A percentile compares a stretch with the other conserved stretches of the same genome.
These are phyloP conservation scores for Penicillium sp. DNA, from an alignment of 2,329 filamentous ascomycete species.

Conservation along the genomic window DNA sequence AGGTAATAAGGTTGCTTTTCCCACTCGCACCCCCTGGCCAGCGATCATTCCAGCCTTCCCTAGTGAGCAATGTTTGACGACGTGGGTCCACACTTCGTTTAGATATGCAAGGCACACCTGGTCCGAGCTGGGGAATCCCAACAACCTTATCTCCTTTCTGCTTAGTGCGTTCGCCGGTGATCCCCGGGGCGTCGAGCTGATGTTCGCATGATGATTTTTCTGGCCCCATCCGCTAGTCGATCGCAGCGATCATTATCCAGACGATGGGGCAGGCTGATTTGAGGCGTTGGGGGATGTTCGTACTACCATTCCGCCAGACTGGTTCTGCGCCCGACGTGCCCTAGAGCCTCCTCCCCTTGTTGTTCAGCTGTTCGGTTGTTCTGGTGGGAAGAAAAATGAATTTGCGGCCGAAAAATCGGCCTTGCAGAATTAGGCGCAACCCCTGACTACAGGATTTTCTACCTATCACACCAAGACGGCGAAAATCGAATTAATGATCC, in stretches of 20 bases:
- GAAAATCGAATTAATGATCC: slow-evolving; percentile 6
- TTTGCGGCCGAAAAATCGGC: neutral
- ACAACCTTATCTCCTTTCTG: slow-evolving; percentile 26
- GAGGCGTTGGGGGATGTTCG: neutral
- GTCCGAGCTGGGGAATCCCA: slow-evolving; percentile 22
- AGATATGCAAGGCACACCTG: slow-evolving; percentile 27
- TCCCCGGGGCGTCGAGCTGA: slow-evolving; percentile 9
- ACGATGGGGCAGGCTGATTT: slow-evolving; percentile 4
- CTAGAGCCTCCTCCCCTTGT: neutral
- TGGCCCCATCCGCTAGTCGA: slow-evolving; percentile 1
- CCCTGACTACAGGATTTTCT: slow-evolving; percentile 6
- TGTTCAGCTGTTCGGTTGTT: neutral
- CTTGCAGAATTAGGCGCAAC: neutral
- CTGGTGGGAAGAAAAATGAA: neutral
- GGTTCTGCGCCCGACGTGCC: slow-evolving; percentile 1
- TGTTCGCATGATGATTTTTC: neutral
- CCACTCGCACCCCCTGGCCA: slow-evolving; percentile 13
- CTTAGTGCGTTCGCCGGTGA: slow-evolving; percentile 14
- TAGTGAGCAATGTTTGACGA: slow-evolving; percentile 24
- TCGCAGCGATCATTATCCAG: slow-evolving; percentile 4
- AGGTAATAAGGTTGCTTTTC: slow-evolving; percentile 23
- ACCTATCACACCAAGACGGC: slow-evolving; percentile 18
- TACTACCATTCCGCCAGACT: neutral
- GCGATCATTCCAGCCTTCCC: slow-evolving; percentile 19
- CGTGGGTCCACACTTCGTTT: slow-evolving; percentile 13